Evolutionary conservation across 2,329 filamentous ascomycete species (phyloP).

Genomic region (Chaetomiaceae sp.): DNA sequence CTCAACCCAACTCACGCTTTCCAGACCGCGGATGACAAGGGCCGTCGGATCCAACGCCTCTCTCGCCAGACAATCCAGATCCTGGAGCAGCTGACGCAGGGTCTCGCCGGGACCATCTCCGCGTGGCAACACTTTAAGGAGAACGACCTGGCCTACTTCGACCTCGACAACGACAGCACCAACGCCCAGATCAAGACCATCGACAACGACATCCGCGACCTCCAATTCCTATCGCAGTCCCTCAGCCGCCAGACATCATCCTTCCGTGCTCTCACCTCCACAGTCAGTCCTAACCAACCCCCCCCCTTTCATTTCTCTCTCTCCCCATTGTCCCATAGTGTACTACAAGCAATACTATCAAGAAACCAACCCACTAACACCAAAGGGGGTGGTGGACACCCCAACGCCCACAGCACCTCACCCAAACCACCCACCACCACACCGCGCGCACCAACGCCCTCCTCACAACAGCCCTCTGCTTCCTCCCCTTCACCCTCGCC

Average conservation of each 20-base stretch:
- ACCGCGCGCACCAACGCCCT: constrained; percentile 2
- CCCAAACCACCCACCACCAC: constrained; percentile 4
- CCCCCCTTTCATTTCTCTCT: background rate
- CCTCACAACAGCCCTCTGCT: constrained; percentile 1
- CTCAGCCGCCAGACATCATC: background rate
- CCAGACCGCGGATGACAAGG: background rate
- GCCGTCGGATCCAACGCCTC: background rate
- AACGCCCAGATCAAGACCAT: background rate
- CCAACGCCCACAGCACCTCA: background rate
- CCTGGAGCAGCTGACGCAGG: constrained; percentile 11
- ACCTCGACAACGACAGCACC: background rate
- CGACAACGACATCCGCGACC: background rate
- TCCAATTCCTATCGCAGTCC: background rate
- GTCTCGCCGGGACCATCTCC: constrained; percentile 1
- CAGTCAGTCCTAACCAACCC: background rate
- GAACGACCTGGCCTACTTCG: constrained; percentile 14
- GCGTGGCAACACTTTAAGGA: constrained; percentile 18
- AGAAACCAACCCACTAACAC: no score
- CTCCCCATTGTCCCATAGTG: background rate
- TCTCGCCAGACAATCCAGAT: background rate
- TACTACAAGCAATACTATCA: no score
- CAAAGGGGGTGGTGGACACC: no score
- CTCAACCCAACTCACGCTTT: background rate
- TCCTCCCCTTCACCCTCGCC: constrained; percentile 13
- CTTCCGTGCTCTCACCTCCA: background rate